Percentiles rank a stretch among this genome's conserved stretches.
Evolutionary conservation across 305 asterid species (phyloP).

Genomic region (Galium porrigens): DNA sequence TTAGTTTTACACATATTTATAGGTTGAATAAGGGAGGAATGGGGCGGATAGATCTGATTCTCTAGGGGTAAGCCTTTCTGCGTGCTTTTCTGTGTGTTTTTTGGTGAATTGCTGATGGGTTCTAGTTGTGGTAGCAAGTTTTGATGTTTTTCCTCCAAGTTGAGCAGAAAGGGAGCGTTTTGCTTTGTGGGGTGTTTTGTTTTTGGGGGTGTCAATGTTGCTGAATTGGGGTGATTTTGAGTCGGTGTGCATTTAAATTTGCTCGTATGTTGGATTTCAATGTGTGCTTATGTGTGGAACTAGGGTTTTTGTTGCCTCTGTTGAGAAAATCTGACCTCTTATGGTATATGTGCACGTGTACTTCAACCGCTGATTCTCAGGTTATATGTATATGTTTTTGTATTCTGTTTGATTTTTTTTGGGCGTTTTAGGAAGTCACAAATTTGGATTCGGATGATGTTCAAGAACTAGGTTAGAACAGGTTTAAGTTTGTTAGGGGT

Average conservation of each 20-base stretch:
- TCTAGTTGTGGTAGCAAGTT: not conserved
- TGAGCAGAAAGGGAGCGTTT: conserved; percentile 1
- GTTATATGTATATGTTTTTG: not conserved
- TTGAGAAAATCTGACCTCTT: not conserved
- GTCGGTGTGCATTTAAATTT: not conserved
- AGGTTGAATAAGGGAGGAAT: conserved; percentile 2
- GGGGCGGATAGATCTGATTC: conserved; percentile 11
- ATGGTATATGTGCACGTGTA: not conserved
- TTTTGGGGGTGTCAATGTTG: not conserved
- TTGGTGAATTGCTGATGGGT: not conserved
- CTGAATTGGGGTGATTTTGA: not conserved
- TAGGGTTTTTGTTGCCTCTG: not conserved
- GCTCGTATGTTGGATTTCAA: not conserved
- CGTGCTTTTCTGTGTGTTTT: not conserved
- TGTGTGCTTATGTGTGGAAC: not conserved
- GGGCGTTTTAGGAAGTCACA: not conserved
- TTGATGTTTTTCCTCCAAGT: not conserved
- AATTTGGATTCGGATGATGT: not conserved
- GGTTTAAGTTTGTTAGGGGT: not conserved
- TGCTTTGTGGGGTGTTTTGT: not conserved
- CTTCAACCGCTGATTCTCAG: not conserved
- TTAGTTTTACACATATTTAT: not conserved
- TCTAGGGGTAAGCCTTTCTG: not conserved
- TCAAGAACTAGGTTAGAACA: not conserved
- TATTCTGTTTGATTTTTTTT: not conserved